These are phyloP conservation scores for Hypoxylon sp. DNA, from an alignment of 2,329 filamentous ascomycete genomes.

Conservation along the genomic window DNA sequence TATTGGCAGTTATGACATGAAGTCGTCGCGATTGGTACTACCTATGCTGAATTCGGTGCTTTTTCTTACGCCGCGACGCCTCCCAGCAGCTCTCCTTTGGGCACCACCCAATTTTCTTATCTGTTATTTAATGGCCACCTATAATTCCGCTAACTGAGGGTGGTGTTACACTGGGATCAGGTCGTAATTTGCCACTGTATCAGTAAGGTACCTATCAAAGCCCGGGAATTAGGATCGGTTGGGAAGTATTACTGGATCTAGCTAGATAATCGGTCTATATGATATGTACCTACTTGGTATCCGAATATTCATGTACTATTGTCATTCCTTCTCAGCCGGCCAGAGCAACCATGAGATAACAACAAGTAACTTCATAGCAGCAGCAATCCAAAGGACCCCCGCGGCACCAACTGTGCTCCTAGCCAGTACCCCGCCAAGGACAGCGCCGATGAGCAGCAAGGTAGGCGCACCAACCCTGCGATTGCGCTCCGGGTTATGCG, in stretches of 20 bases:
- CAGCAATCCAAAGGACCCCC: constrained; percentile 72
- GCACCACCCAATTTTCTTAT: constrained; percentile 8
- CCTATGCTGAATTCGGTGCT: constrained; percentile 23
- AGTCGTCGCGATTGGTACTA: background rate
- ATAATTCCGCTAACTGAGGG: background rate
- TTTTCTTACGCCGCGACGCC: constrained; percentile 32
- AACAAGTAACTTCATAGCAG: constrained; percentile 69
- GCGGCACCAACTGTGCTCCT: constrained; percentile 64
- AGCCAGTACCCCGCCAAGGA: constrained; percentile 66
- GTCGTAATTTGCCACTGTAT: constrained; percentile 9
- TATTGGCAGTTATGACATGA: background rate
- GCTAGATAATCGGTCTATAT: constrained; percentile 4
- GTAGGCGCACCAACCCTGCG: constrained; percentile 65
- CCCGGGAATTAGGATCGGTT: constrained; percentile 17
- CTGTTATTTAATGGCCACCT: constrained; percentile 1
- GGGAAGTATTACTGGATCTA: constrained; percentile 4
- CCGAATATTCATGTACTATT: background rate
- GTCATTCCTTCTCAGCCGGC: constrained; percentile 61
- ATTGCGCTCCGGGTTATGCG: constrained; percentile 65
- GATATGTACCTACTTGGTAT: background rate
- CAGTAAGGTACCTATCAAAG: background rate
- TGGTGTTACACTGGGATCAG: constrained; percentile 11
- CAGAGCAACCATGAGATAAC: constrained; percentile 73
- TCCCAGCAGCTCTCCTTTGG: constrained; percentile 8
- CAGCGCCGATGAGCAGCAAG: constrained; percentile 64